Conservation (phyloP, 2,329 filamentous ascomycete genomes). For the Alternaria gaisen region DNA sequence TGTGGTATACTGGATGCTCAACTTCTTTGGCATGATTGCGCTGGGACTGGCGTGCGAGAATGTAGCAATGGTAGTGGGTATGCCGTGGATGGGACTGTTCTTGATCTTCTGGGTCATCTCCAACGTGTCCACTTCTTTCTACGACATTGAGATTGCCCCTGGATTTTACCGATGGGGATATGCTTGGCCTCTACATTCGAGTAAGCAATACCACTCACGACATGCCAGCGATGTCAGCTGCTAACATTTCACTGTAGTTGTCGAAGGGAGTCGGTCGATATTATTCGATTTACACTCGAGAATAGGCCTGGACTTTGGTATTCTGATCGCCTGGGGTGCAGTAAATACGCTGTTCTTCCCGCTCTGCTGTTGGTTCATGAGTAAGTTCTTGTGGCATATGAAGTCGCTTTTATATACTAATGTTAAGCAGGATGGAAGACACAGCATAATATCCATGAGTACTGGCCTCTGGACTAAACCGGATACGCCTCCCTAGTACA, state of each 20-base stretch:
- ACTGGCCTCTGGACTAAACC: conserved; percentile 27
- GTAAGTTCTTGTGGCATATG: conserved; percentile 12
- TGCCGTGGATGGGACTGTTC: conserved; percentile 70
- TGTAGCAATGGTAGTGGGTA: conserved; percentile 68
- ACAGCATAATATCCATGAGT: conserved; percentile 23
- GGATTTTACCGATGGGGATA: conserved; percentile 70
- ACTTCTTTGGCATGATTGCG: conserved; percentile 70
- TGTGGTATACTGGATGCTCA: conserved; percentile 70
- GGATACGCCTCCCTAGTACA: too few species aligned
- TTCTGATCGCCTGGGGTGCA: conserved; percentile 67
- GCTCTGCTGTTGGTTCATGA: conserved; percentile 55
- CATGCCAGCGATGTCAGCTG: too few species aligned
- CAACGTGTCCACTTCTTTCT: conserved; percentile 69
- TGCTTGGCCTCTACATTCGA: conserved; percentile 69
- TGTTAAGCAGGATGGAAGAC: conserved; percentile 11
- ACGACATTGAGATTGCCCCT: conserved; percentile 66
- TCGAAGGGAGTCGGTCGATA: conserved; percentile 67
- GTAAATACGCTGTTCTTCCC: conserved; percentile 65
- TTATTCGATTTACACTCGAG: conserved; percentile 67
- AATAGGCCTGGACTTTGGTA: conserved; percentile 68
- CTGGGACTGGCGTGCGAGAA: conserved; percentile 72
- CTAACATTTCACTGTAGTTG: conserved; percentile 52
- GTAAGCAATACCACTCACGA: conserved; percentile 43
- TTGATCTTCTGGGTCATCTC: conserved; percentile 74
- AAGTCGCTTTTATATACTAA: background rate